phyloP scores from a whole-genome alignment of 345 rosid species.

The Kandelia obovata region DNA sequence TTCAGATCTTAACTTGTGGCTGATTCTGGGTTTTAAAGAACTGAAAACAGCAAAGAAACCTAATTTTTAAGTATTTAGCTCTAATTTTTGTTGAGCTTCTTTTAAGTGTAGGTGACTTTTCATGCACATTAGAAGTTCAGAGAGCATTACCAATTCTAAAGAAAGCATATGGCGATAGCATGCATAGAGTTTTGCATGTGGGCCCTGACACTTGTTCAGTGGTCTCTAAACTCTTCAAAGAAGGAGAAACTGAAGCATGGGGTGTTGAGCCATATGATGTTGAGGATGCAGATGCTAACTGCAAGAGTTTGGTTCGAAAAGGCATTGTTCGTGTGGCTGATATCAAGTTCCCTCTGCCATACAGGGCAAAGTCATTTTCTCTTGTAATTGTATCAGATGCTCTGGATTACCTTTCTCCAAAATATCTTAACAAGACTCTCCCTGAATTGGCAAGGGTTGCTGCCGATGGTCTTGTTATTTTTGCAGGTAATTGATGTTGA shows the following conservation, averaged over 20 bases:
- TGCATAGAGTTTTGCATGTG: constrained; percentile 89
- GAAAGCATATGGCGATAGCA: constrained; percentile 82
- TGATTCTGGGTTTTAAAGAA: neutral
- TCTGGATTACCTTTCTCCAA: constrained; percentile 89
- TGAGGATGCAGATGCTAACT: constrained; percentile 83
- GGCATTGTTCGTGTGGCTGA: constrained; percentile 92
- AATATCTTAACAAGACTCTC: constrained; percentile 86
- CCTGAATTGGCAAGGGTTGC: constrained; percentile 92
- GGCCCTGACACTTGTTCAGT: constrained; percentile 95
- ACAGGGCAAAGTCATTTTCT: constrained; percentile 83
- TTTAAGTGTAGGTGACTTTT: constrained; percentile 55
- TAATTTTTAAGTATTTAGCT: too few species aligned
- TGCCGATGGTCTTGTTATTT: constrained; percentile 69
- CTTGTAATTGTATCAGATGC: constrained; percentile 92
- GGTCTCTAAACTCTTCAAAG: constrained; percentile 73
- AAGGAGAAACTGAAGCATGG: constrained; percentile 95
- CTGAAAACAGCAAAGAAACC: neutral
- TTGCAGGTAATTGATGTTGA: constrained; percentile 54
- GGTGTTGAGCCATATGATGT: constrained; percentile 96
- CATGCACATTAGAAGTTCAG: constrained; percentile 79
- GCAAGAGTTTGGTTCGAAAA: constrained; percentile 73
- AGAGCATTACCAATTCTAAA: constrained; percentile 69
- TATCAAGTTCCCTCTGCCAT: constrained; percentile 85
- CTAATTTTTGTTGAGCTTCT: neutral
- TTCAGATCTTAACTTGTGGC: neutral